Evolutionary conservation across 305 asterid genomes (phyloP), one percentile per base, ranked within the genome.

Genomic region (Rubia balearica): DNA sequence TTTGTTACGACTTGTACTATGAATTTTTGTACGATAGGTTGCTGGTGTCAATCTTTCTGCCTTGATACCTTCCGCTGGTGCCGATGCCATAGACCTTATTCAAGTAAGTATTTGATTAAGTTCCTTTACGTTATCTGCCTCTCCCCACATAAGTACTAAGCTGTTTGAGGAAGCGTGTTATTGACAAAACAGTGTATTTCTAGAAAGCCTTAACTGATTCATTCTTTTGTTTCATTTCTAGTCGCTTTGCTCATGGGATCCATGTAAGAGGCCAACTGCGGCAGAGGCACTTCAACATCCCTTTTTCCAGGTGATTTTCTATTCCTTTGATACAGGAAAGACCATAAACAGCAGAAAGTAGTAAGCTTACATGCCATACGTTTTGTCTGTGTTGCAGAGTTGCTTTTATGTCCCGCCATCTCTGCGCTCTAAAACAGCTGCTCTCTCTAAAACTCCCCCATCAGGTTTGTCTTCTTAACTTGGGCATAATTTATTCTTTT

Each of bases 181-280:
- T 73, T 66, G 11, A 24, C 24, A 53, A 11, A 21, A 41, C 19
- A 3, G 42, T 24, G 27, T 42, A 16, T 42, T 53, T 7, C 46
- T n/a, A 30, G 10, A 19, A 51, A 4, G 6, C 17, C 9, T 21
- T 61, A n/a, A 17, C 27, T 61, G 30, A 19, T 46, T 41, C 14
- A 0, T 66, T 27, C 7, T 48, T n/a, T 61, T 56, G 62, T 56
- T 56, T 56, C 33, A 19, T 22, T 49, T 61, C 55, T 19, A 92
- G 98, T 88, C 92, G 56, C 96, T 92, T 66, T 95, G 99, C 75
- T 90, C 98, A 8, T 95, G 99, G 99, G 84, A 95, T 80, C 99
- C 99, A 48, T 71, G 83, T 74, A 87, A 85, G 85, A 88, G 99
- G 86, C 99, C 97, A 33, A 83, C 96, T 69, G 96, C 97, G 66